Evolutionary conservation across 371 early-diverging fungal species (phyloP), one percentile per base, ranked within the genome.

Genomic region (Parasitella parasitica): DNA sequence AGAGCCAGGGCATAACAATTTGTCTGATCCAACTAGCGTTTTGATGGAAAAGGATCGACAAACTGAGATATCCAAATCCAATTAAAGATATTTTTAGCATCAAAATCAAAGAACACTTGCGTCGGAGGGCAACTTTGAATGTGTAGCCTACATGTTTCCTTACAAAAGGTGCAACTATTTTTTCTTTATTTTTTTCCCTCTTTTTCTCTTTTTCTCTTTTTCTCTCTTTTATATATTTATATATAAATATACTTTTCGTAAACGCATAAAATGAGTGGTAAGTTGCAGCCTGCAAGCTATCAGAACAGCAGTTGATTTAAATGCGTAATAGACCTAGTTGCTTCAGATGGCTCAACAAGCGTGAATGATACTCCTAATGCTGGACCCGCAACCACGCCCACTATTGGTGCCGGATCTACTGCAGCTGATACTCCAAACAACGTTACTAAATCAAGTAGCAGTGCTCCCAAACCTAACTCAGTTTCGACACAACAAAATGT

Each of bases 11-110:
- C 9, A 50, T 2, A 15, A 7, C 1, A 39, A 28, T 20, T 39
- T 58, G 16, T 57, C 57, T 8, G 53, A 52, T 11, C 54, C 64
- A 16, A 53, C 58, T 0, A 53, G 38, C n/a, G 46, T 43, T 15
- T 43, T 57, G n/a, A 46, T 57, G 53, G 46, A 57, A 54, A 57
- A 34, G 11, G 57, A 58, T 58, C 54, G 55, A 57, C 53, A 57
- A 36, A 32, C 13, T 9, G n/a, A 53, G 6, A 13, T 49, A 28
- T 27, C 38, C 26, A 37, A 56, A 24, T 20, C 43, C 11, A 43
- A 43, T 11, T 43, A 43, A 43, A 43, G 18, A 43, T 15, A 38
- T 38, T n/a, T 5, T 5, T 30, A 30, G 30, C 30, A 30, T 30
- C 30, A 30, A 30, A 30, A 3, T 5, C 30, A 30, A 30, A 8